These are phyloP conservation scores for Arachis hypogaea DNA, from an alignment of 306 rosid genomes.

Conservation along the genomic window DNA sequence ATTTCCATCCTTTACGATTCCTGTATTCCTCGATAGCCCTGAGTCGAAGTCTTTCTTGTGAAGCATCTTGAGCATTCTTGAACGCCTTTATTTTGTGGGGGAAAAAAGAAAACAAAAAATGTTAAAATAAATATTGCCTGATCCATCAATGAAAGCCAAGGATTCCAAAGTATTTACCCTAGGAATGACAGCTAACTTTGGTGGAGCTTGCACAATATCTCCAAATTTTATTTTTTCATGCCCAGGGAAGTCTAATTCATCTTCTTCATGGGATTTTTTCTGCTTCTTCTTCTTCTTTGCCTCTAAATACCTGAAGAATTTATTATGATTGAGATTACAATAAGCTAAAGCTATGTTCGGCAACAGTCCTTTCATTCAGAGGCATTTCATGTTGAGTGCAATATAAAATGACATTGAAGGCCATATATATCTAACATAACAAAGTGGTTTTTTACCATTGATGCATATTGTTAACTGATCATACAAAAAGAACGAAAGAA, in stretches of 20 bases:
- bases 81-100: slow-evolving; percentile 50
- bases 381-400: not conserved
- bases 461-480: not conserved
- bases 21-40: slow-evolving; percentile 86
- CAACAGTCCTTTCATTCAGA: not conserved
- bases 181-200: slow-evolving; percentile 63
- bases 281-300: slow-evolving; percentile 70
- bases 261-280: slow-evolving; percentile 55
- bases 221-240: slow-evolving; percentile 80
- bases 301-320: slow-evolving; percentile 65
- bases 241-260: slow-evolving; percentile 61
- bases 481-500: slow-evolving; percentile 3
- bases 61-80: slow-evolving; percentile 67
- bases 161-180: slow-evolving; percentile 56
- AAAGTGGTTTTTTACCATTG: not conserved
- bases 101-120: slow-evolving; percentile 25
- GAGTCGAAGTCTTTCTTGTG: slow-evolving; percentile 79
- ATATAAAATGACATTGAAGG: slow-evolving; percentile 17
- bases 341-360: slow-evolving; percentile 10
- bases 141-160: slow-evolving; percentile 21
- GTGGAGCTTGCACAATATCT: slow-evolving; percentile 91
- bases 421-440: not conserved
- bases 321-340: slow-evolving; percentile 26
- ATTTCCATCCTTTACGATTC: slow-evolving; percentile 75
- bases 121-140: slow-evolving; percentile 10